Percentiles rank a stretch among this genome's conserved stretches.
Conservation (phyloP, 2,329 filamentous ascomycete genomes). For the Fusarium sp. region DNA sequence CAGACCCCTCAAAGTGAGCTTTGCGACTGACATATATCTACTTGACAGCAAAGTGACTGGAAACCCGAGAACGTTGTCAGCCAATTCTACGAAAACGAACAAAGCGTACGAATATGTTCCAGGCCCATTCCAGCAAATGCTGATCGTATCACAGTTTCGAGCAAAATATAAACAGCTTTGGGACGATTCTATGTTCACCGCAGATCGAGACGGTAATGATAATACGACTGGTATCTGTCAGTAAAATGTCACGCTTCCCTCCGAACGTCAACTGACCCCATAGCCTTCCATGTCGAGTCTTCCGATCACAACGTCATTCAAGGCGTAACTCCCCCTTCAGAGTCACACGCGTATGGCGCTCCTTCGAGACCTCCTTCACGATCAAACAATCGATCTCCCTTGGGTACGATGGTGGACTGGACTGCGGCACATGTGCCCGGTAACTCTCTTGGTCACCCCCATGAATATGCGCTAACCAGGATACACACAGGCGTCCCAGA, state of each 20-base stretch:
- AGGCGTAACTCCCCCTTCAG: conserved; percentile 54
- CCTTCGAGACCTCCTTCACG: conserved; percentile 72
- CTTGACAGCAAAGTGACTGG: conserved; percentile 53
- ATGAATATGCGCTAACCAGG: conserved; percentile 41
- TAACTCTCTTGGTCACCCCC: conserved; percentile 45
- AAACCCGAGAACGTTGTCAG: conserved; percentile 60
- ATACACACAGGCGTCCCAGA: conserved; percentile 52
- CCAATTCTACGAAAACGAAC: conserved; percentile 63
- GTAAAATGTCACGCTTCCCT: conserved; percentile 23
- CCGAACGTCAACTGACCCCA: conserved; percentile 37
- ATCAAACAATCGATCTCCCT: conserved; percentile 66
- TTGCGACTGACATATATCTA: conserved; percentile 15
- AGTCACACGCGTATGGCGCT: conserved; percentile 56
- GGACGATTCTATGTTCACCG: conserved; percentile 65
- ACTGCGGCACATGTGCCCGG: conserved; percentile 55
- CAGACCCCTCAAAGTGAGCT: background rate
- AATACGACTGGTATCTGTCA: conserved; percentile 58
- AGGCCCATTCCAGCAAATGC: conserved; percentile 3
- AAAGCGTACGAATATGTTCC: conserved; percentile 42
- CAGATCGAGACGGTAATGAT: conserved; percentile 61
- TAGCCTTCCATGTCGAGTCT: conserved; percentile 67
- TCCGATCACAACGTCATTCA: conserved; percentile 57
- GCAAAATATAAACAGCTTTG: conserved; percentile 60
- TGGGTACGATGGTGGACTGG: conserved; percentile 63
- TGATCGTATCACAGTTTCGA: conserved; percentile 53